These are phyloP conservation scores for Ampelomyces quisqualis DNA, from an alignment of 2,329 filamentous ascomycete species.

Conservation along the genomic window DNA sequence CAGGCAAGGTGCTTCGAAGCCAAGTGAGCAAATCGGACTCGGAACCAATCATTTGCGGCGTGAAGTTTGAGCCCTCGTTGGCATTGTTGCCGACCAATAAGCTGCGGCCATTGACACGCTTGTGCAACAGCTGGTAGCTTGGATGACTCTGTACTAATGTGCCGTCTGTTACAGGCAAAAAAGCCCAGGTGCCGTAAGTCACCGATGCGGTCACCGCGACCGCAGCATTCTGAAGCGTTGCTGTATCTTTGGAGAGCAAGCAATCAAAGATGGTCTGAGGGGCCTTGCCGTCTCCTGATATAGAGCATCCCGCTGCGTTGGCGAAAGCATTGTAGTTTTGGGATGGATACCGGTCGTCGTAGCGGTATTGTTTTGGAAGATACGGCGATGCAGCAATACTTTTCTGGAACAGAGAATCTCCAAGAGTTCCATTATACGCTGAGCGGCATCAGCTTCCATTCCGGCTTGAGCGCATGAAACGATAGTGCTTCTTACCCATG, in stretches of 20 bases:
- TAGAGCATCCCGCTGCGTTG: constrained; percentile 28
- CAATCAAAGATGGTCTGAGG: constrained; percentile 47
- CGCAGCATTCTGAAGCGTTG: constrained; percentile 43
- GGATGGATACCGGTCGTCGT: constrained; percentile 49
- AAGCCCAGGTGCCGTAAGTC: constrained; percentile 46
- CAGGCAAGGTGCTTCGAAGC: constrained; percentile 48
- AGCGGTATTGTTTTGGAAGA: constrained; percentile 57
- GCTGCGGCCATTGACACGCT: constrained; percentile 43
- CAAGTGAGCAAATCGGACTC: constrained; percentile 45
- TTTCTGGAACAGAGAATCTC: constrained; percentile 40
- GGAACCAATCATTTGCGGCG: constrained; percentile 47
- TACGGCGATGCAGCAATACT: constrained; percentile 52
- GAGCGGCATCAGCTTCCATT: constrained; percentile 27
- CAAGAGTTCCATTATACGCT: constrained; percentile 34
- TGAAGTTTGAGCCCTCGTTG: constrained; percentile 53
- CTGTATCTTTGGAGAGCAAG: constrained; percentile 40
- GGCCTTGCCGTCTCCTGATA: constrained; percentile 17
- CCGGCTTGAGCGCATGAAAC: too few relatives aligned
- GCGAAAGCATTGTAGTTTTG: constrained; percentile 51
- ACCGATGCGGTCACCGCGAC: constrained; percentile 35
- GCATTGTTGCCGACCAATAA: constrained; percentile 49
- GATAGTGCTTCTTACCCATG: background rate
- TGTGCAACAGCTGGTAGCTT: constrained; percentile 39
- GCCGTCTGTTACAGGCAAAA: constrained; percentile 49
- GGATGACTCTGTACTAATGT: constrained; percentile 43